phyloP scores from a whole-genome alignment of 192 early-diverging fungal genomes.

The Coemansia sp. region DNA sequence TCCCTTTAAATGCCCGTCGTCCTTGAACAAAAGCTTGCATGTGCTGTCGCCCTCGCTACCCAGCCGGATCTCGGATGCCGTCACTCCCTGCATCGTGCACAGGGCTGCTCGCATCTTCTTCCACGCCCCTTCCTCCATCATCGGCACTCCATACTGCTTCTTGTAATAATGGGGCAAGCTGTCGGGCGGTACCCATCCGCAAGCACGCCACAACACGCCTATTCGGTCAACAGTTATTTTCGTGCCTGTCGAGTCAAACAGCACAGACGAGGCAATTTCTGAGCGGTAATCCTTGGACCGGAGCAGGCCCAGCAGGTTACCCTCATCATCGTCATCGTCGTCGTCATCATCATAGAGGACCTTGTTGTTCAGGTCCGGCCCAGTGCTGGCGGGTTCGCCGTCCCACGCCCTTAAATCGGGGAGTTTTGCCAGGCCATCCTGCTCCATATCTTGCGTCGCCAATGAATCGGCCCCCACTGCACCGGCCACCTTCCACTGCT shows the following conservation, averaged over 20 bases:
- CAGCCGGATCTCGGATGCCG: too few species aligned
- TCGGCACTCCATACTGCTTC: neutral
- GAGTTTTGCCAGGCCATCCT: too few species aligned
- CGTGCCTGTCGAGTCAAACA: neutral
- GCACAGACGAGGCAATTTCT: neutral
- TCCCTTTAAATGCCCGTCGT: constrained; percentile 16
- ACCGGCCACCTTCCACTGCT: constrained; percentile 6
- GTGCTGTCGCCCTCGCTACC: too few species aligned
- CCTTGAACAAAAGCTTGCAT: constrained; percentile 17
- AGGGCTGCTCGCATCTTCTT: constrained; percentile 3
- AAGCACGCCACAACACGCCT: constrained; percentile 19
- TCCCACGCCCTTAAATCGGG: too few species aligned
- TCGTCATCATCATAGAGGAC: constrained; percentile 1
- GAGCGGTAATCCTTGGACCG: constrained; percentile 2
- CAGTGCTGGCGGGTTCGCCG: neutral
- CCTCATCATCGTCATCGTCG: constrained; percentile 13
- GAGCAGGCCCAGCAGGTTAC: neutral
- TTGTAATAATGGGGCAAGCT: constrained; percentile 7
- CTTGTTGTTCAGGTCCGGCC: neutral
- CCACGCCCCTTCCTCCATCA: constrained; percentile 9
- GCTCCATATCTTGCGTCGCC: too few species aligned
- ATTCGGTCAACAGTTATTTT: constrained; percentile 10
- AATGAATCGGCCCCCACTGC: neutral
- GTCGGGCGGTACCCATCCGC: constrained; percentile 29
- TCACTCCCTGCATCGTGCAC: constrained; percentile 6